Percentiles rank a stretch among this genome's conserved stretches.
Conservation (phyloP, 2,329 filamentous ascomycete genomes). For the Rutstroemia sydowiana region DNA sequence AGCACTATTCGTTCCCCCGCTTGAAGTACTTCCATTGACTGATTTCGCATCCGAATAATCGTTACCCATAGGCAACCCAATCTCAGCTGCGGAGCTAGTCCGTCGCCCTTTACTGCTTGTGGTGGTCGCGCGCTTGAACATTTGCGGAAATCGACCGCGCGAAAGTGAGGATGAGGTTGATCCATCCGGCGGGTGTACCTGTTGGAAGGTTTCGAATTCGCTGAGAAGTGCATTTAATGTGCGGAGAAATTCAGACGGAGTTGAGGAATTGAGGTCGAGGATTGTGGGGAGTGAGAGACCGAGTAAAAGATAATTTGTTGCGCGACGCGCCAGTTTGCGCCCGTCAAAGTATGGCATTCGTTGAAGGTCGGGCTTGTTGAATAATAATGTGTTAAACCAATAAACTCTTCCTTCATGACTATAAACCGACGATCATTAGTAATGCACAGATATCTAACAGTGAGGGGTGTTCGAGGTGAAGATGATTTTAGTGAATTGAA, state of each 20-base stretch:
- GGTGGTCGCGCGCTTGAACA: conserved; percentile 61
- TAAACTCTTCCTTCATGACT: conserved; percentile 92
- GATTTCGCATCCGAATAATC: conserved; percentile 41
- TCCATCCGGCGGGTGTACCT: conserved; percentile 73
- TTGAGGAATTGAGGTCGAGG: conserved; percentile 77
- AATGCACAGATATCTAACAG: background rate
- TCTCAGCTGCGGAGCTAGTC: conserved; percentile 52
- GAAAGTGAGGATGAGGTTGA: conserved; percentile 57
- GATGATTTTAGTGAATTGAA: background rate
- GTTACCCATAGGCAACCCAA: conserved; percentile 44
- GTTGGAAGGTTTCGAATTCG: conserved; percentile 92
- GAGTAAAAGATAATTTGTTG: conserved; percentile 87
- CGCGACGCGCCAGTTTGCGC: conserved; percentile 78
- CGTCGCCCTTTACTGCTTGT: conserved; percentile 48
- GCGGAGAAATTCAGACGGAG: conserved; percentile 76
- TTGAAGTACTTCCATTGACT: conserved; percentile 34
- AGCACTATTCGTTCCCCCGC: conserved; percentile 30
- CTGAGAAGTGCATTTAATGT: conserved; percentile 76
- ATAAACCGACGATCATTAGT: conserved; percentile 9
- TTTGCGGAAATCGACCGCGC: conserved; percentile 72
- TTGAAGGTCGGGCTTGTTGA: conserved; percentile 71
- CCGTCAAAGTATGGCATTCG: conserved; percentile 81
- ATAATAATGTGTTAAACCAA: conserved; percentile 97
- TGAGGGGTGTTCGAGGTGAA: background rate
- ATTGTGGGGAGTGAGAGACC: conserved; percentile 86